phyloP scores from a whole-genome alignment of 306 rosid species.

The Castanea sativa region DNA sequence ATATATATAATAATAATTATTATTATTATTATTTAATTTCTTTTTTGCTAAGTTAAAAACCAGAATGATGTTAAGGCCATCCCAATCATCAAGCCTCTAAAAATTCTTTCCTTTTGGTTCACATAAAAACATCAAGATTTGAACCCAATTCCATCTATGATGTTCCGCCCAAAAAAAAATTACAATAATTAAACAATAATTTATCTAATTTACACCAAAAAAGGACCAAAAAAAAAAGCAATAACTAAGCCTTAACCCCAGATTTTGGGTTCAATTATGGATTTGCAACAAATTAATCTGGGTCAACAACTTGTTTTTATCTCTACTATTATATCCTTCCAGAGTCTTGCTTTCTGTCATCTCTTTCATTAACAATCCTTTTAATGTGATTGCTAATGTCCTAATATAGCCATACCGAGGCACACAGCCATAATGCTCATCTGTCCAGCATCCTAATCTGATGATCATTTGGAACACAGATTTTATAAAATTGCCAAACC shows the following conservation, averaged over 20 bases:
- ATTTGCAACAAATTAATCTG: too few species aligned
- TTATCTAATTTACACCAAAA: too few species aligned
- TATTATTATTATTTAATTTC: too few species aligned
- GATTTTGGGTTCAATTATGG: too few species aligned
- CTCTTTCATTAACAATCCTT: too few species aligned
- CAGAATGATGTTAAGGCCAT: not conserved
- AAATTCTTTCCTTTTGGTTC: not conserved
- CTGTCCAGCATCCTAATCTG: not conserved
- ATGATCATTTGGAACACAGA: not conserved
- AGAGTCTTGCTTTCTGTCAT: too few species aligned
- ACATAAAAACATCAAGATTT: not conserved
- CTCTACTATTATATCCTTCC: too few species aligned
- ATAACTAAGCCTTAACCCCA: too few species aligned
- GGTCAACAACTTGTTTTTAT: too few species aligned
- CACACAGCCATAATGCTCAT: not conserved
- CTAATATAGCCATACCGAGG: not conserved
- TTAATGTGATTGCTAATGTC: not conserved
- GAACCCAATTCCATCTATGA: not conserved
- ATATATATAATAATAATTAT: too few species aligned
- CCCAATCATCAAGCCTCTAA: not conserved
- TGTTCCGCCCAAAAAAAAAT: not conserved
- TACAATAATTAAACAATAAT: not conserved
- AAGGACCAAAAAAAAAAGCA: too few species aligned
- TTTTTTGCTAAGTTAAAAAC: too few species aligned
- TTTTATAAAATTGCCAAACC: not conserved